Percentiles rank a stretch among this genome's conserved stretches.
phyloP scores from a whole-genome alignment of 2,329 filamentous ascomycete genomes.

The Talaromyces sp. region DNA sequence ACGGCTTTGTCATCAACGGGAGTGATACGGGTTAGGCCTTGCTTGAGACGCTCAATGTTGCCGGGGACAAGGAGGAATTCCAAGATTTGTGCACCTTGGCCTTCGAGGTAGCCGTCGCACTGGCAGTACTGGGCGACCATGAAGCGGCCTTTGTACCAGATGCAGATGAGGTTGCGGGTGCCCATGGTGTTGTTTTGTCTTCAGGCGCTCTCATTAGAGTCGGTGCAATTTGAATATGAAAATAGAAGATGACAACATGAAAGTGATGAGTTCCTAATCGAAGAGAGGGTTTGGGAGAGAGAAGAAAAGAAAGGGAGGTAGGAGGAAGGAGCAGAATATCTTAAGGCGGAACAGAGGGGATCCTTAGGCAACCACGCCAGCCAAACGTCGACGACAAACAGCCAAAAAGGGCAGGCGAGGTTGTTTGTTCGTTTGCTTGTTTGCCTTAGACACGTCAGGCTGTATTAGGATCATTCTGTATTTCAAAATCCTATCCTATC shows the following conservation, averaged over 20 bases:
- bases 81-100: conserved; percentile 25
- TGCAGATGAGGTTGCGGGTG: conserved; percentile 23
- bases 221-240: too few species aligned
- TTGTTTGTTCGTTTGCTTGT: not conserved
- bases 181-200: conserved; percentile 19
- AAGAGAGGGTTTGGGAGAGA: not conserved
- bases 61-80: conserved; percentile 22
- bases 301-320: not conserved
- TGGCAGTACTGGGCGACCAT: conserved; percentile 29
- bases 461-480: not conserved
- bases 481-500: not conserved
- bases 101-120: conserved; percentile 27
- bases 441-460: not conserved
- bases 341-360: not conserved
- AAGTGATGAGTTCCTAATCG: not conserved
- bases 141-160: conserved; percentile 24
- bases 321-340: not conserved
- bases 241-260: not conserved
- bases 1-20: conserved; percentile 6
- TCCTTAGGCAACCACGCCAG: not conserved
- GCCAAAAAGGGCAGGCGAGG: not conserved
- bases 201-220: too few species aligned
- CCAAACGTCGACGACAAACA: not conserved
- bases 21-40: conserved; percentile 22
- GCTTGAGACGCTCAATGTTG: conserved; percentile 25